phyloP scores from a whole-genome alignment of 1,139 yeast species.

The Blastobotrys indianensis region DNA sequence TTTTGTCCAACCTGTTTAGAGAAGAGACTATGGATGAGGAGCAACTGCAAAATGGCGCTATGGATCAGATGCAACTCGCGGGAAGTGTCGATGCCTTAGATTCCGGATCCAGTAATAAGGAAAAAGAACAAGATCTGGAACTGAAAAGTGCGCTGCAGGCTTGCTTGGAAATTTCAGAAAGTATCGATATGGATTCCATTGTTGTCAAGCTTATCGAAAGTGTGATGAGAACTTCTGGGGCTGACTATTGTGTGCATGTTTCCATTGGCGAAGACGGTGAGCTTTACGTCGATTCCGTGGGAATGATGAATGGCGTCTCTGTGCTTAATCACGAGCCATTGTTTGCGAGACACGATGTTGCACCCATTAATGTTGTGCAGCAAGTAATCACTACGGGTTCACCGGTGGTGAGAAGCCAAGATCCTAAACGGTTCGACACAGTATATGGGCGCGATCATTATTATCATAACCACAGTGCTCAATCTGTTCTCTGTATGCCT shows the following conservation, averaged over 20 bases:
- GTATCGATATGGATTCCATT: slow-evolving; percentile 40
- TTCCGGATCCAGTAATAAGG: neutral
- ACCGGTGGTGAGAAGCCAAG: slow-evolving; percentile 38
- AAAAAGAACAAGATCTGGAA: slow-evolving; percentile 19
- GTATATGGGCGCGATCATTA: slow-evolving; percentile 41
- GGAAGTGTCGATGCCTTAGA: too few relatives aligned
- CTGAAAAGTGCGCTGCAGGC: slow-evolving; percentile 35
- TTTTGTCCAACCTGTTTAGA: slow-evolving; percentile 26
- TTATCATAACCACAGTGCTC: slow-evolving; percentile 36
- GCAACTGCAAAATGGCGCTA: neutral
- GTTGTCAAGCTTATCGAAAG: slow-evolving; percentile 40
- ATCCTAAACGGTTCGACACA: slow-evolving; percentile 36
- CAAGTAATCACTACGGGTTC: slow-evolving; percentile 41
- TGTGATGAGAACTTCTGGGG: slow-evolving; percentile 40
- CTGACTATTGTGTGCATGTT: slow-evolving; percentile 44
- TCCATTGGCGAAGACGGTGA: slow-evolving; percentile 36
- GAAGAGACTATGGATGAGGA: slow-evolving; percentile 17
- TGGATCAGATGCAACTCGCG: too few relatives aligned
- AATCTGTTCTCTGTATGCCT: slow-evolving; percentile 44
- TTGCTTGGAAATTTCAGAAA: slow-evolving; percentile 47
- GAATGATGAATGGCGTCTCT: slow-evolving; percentile 38
- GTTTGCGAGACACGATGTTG: slow-evolving; percentile 40
- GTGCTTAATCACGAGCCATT: slow-evolving; percentile 39
- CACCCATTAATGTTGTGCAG: slow-evolving; percentile 42
- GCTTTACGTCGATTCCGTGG: slow-evolving; percentile 41